phyloP scores from a whole-genome alignment of 2,329 filamentous ascomycete species.

The Cyanodermella asteris region DNA sequence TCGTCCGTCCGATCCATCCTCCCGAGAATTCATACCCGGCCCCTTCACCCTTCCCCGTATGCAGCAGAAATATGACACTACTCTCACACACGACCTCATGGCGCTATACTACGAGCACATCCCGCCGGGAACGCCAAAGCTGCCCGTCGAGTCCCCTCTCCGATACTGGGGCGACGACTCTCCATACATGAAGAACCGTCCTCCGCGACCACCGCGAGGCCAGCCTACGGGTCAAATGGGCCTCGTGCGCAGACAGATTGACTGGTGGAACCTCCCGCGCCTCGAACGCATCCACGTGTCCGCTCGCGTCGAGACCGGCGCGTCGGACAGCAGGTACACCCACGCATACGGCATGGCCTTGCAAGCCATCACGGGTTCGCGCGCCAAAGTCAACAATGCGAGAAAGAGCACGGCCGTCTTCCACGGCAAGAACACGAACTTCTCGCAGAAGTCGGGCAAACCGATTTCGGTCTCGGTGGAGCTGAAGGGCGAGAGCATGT shows the following conservation, averaged over 20 bases:
- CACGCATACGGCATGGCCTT: conserved; percentile 67
- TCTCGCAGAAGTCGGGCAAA: conserved; percentile 50
- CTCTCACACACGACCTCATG: conserved; percentile 70
- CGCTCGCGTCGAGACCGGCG: conserved; percentile 44
- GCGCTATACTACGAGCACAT: conserved; percentile 72
- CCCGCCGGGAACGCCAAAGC: conserved; percentile 49
- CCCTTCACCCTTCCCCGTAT: conserved; percentile 77
- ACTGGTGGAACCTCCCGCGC: conserved; percentile 67
- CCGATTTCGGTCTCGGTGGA: conserved; percentile 51
- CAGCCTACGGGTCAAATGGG: conserved; percentile 29
- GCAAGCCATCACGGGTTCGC: conserved; percentile 64
- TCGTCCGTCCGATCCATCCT: conserved; percentile 64
- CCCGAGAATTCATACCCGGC: conserved; percentile 71
- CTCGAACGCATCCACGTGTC: conserved; percentile 65
- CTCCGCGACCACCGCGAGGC: conserved; percentile 65
- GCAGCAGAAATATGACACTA: conserved; percentile 74
- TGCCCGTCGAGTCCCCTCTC: conserved; percentile 41
- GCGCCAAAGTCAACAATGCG: conserved; percentile 46
- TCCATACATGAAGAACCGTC: conserved; percentile 84
- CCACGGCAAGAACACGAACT: too few relatives aligned
- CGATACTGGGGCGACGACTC: conserved; percentile 75
- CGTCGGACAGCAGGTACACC: conserved; percentile 50
- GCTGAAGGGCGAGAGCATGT: conserved; percentile 58
- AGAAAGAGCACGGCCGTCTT: conserved; percentile 50
- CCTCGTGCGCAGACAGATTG: conserved; percentile 33